Evolutionary conservation across 148 eudicot genomes (phyloP).

Genomic region (Talinum fruticosum): DNA sequence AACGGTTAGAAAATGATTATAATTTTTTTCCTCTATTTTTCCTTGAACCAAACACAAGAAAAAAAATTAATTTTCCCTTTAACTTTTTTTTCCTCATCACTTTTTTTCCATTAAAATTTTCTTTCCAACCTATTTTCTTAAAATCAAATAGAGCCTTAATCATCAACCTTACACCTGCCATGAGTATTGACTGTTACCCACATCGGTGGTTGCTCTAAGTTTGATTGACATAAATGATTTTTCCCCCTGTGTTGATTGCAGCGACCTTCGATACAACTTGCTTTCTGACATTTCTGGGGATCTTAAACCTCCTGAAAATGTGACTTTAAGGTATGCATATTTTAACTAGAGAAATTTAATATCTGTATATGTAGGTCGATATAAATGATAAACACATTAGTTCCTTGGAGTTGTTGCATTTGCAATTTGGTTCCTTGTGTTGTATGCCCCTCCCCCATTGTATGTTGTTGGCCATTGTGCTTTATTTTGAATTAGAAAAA

Average conservation of each 20-base stretch:
- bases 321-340: conserved; percentile 52
- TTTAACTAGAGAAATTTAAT: conserved; percentile 6
- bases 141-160: too few species aligned
- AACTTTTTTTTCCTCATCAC: too few species aligned
- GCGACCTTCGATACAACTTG: conserved; percentile 71
- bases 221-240: conserved; percentile 12
- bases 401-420: neutral
- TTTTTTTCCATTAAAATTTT: too few species aligned
- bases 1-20: too few species aligned
- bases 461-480: neutral
- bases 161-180: neutral
- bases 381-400: neutral
- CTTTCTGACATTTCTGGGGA: conserved; percentile 51
- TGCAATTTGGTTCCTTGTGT: neutral
- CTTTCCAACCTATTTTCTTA: too few species aligned
- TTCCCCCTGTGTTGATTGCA: conserved; percentile 36
- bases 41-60: too few species aligned
- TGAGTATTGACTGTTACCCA: neutral
- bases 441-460: neutral
- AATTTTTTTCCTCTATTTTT: too few species aligned
- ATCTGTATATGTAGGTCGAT: neutral
- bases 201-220: conserved; percentile 5
- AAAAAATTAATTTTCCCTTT: too few species aligned
- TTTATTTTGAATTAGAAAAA: too few species aligned
- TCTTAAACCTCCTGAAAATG: conserved; percentile 60